Conservation (phyloP, 2,329 filamentous ascomycete species). For the Curvularia sp. region DNA sequence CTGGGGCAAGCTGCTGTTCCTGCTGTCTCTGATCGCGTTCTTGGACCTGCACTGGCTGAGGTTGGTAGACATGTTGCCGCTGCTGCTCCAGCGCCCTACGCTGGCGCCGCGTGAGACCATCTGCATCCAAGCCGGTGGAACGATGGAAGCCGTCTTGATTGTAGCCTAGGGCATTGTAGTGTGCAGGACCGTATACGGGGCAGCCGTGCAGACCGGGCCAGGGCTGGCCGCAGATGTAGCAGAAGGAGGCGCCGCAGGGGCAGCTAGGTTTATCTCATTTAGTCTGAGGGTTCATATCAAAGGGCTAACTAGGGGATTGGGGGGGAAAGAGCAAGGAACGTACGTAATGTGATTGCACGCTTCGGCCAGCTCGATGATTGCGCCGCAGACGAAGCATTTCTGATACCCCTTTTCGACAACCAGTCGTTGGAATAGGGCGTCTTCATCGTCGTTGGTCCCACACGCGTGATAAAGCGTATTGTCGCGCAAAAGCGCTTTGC, state of each 20-base stretch:
- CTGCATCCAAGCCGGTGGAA: slow-evolving; percentile 35
- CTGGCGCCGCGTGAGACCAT: slow-evolving; percentile 30
- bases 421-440: slow-evolving; percentile 33
- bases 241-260: slow-evolving; percentile 40
- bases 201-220: slow-evolving; percentile 43
- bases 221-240: slow-evolving; percentile 43
- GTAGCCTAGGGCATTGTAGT: slow-evolving; percentile 42
- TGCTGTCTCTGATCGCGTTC: too few species aligned
- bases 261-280: slow-evolving; percentile 15
- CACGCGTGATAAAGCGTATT: slow-evolving; percentile 28
- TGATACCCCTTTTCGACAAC: slow-evolving; percentile 39
- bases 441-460: slow-evolving; percentile 26
- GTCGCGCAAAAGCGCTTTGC: slow-evolving; percentile 27
- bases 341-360: slow-evolving; percentile 46
- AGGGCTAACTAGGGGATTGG: too few species aligned
- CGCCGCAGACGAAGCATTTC: slow-evolving; percentile 36
- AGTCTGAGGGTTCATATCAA: too few species aligned
- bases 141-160: slow-evolving; percentile 43
- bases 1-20: too few species aligned
- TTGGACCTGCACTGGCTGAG: too few species aligned
- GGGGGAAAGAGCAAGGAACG: background rate
- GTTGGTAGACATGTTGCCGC: too few species aligned
- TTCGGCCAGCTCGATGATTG: slow-evolving; percentile 38
- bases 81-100: background rate
- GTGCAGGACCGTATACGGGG: slow-evolving; percentile 39